phyloP scores from a whole-genome alignment of 2,329 filamentous ascomycete species.

The Mollisiaceae sp. region DNA sequence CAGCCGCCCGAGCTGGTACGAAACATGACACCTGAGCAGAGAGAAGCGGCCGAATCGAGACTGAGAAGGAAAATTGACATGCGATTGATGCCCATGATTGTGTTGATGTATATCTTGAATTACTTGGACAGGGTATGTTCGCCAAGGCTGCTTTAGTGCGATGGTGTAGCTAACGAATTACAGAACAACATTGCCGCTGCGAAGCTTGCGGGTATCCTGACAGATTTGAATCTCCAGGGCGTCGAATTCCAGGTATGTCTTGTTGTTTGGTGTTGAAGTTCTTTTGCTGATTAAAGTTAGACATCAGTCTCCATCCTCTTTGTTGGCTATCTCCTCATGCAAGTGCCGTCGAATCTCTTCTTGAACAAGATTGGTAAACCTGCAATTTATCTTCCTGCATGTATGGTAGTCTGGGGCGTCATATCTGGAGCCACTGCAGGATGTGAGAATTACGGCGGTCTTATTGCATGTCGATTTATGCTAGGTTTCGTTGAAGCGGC shows the following conservation, averaged over 20 bases:
- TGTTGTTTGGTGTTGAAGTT: not conserved
- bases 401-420: constrained; percentile 55
- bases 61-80: constrained; percentile 69
- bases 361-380: constrained; percentile 56
- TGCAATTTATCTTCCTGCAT: constrained; percentile 55
- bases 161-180: constrained; percentile 34
- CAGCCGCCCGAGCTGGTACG: constrained; percentile 44
- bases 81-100: constrained; percentile 68
- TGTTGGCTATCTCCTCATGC: constrained; percentile 47
- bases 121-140: constrained; percentile 57
- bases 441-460: constrained; percentile 51
- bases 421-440: constrained; percentile 56
- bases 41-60: constrained; percentile 56
- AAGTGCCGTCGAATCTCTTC: constrained; percentile 55
- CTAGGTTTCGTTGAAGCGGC: constrained; percentile 61
- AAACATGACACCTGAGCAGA: constrained; percentile 56
- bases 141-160: not conserved
- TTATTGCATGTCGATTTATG: constrained; percentile 54
- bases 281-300: constrained; percentile 34
- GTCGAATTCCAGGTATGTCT: constrained; percentile 48
- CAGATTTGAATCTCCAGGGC: constrained; percentile 48
- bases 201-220: constrained; percentile 54
- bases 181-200: constrained; percentile 62
- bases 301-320: constrained; percentile 49
- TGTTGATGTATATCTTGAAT: constrained; percentile 74